A percentile compares a stretch with the other conserved stretches of the same genome.
phyloP scores from a whole-genome alignment of 2,329 filamentous ascomycete species.

The Aureobasidium uvarum region DNA sequence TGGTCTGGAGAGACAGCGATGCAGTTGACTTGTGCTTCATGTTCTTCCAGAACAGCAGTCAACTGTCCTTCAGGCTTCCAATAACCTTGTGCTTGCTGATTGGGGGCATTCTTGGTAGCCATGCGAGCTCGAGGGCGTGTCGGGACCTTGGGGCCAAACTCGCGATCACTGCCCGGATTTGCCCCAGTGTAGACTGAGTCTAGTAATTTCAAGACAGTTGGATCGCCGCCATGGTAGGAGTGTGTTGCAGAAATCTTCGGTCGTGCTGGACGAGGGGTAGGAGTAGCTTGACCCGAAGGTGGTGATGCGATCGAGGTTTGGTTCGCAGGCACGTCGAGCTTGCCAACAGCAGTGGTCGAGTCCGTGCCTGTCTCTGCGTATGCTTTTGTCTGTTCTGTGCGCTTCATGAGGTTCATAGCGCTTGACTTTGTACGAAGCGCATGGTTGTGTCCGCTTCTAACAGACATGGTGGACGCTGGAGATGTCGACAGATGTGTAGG shows the following conservation, averaged over 20 bases:
- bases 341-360: slow-evolving; percentile 63
- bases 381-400: slow-evolving; percentile 59
- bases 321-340: slow-evolving; percentile 49
- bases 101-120: slow-evolving; percentile 59
- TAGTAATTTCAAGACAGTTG: slow-evolving; percentile 61
- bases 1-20: slow-evolving; percentile 85
- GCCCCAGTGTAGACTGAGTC: slow-evolving; percentile 77
- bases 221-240: slow-evolving; percentile 78
- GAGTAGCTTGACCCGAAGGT: slow-evolving; percentile 29
- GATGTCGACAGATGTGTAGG: slow-evolving; percentile 39
- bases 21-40: slow-evolving; percentile 76
- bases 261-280: slow-evolving; percentile 32
- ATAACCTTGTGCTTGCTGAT: slow-evolving; percentile 50
- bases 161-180: slow-evolving; percentile 59
- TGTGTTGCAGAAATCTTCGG: slow-evolving; percentile 60
- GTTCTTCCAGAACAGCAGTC: slow-evolving; percentile 85
- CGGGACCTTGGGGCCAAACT: slow-evolving; percentile 66
- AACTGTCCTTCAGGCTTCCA: slow-evolving; percentile 85
- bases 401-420: slow-evolving; percentile 60
- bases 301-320: slow-evolving; percentile 30
- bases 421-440: slow-evolving; percentile 52
- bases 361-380: slow-evolving; percentile 64
- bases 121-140: slow-evolving; percentile 48
- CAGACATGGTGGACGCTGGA: slow-evolving; percentile 36
- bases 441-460: slow-evolving; percentile 39